These are phyloP conservation scores for Plantago ovata DNA, from an alignment of 257 asterid genomes.

Conservation along the genomic window DNA sequence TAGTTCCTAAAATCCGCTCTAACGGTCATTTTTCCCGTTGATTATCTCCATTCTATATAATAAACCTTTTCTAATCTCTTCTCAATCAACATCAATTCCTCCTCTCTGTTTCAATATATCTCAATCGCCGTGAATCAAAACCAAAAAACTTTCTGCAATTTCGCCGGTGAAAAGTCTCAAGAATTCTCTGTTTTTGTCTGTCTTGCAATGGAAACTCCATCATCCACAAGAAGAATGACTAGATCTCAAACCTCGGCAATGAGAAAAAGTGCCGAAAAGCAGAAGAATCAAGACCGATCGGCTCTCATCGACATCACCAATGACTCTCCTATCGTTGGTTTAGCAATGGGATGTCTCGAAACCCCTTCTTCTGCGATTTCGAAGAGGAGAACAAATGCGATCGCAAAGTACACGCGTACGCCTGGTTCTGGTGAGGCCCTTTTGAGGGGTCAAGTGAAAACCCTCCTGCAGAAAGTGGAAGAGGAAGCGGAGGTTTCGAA, in stretches of 20 bases:
- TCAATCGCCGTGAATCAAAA: too few species aligned
- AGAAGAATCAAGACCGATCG: conserved; percentile 52
- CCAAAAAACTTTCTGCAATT: too few species aligned
- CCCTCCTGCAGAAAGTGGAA: conserved; percentile 81
- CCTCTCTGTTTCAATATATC: too few species aligned
- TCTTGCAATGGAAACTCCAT: conserved; percentile 83
- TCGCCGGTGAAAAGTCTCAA: too few species aligned
- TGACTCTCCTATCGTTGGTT: conserved; percentile 95
- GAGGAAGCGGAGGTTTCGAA: conserved; percentile 71
- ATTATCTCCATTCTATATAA: too few species aligned
- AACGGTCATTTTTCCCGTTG: too few species aligned
- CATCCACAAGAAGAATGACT: conserved; percentile 68
- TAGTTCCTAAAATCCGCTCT: too few species aligned
- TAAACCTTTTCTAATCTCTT: too few species aligned
- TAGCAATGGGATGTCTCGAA: conserved; percentile 60
- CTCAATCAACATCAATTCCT: too few species aligned
- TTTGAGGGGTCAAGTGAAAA: conserved; percentile 89
- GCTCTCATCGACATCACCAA: conserved; percentile 82
- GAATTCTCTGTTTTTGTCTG: too few species aligned
- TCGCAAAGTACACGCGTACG: conserved; percentile 25
- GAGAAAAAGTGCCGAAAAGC: conserved; percentile 24
- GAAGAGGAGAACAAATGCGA: conserved; percentile 40
- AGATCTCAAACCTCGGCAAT: conserved; percentile 58
- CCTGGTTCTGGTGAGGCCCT: conserved; percentile 96
- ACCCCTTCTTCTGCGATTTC: conserved; percentile 84